A percentile compares a stretch with the other conserved stretches of the same genome.
These are phyloP conservation scores for Lindgomyces ingoldianus DNA, from an alignment of 495 filamentous ascomycete species.

Conservation along the genomic window DNA sequence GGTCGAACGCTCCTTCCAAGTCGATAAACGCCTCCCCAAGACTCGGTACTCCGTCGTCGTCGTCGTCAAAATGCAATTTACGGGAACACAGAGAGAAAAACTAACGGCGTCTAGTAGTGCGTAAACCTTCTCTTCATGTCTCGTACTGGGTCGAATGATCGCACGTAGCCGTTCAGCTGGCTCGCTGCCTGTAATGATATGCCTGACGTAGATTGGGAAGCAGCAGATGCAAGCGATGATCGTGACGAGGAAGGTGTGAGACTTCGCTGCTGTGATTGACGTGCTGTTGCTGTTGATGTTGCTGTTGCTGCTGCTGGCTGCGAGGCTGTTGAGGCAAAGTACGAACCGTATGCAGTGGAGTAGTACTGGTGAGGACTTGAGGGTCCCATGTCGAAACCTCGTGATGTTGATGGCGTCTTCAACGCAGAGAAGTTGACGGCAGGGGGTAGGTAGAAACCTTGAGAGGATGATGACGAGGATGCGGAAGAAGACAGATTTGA, in stretches of 20 bases:
- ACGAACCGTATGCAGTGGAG: slow-evolving; percentile 22
- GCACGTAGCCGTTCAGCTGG: slow-evolving; percentile 82
- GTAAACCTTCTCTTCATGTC: slow-evolving; percentile 63
- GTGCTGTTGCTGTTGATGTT: slow-evolving; percentile 32
- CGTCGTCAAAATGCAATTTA: slow-evolving; percentile 24
- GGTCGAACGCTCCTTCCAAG: background rate
- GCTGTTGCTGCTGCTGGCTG: slow-evolving; percentile 28
- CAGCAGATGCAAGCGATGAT: slow-evolving; percentile 75
- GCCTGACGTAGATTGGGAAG: slow-evolving; percentile 52
- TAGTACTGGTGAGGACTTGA: slow-evolving; percentile 33
- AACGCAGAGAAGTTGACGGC: slow-evolving; percentile 64
- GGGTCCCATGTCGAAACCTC: slow-evolving; percentile 28
- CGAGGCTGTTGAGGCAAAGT: slow-evolving; percentile 34
- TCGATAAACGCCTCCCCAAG: slow-evolving; percentile 1
- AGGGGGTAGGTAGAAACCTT: slow-evolving; percentile 66
- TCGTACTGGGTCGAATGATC: slow-evolving; percentile 81
- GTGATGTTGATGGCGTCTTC: slow-evolving; percentile 41
- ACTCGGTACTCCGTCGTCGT: slow-evolving; percentile 13
- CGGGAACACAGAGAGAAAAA: slow-evolving; percentile 2
- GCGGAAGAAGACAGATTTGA: slow-evolving; percentile 33
- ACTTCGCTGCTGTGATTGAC: slow-evolving; percentile 37
- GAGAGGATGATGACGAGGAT: slow-evolving; percentile 24
- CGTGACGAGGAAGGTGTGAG: slow-evolving; percentile 82
- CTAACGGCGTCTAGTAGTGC: slow-evolving; percentile 18
- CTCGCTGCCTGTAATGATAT: slow-evolving; percentile 75